These are phyloP conservation scores for Alloteropsis semialata DNA, from an alignment of 176 grass and related monocot genomes.

Conservation along the genomic window DNA sequence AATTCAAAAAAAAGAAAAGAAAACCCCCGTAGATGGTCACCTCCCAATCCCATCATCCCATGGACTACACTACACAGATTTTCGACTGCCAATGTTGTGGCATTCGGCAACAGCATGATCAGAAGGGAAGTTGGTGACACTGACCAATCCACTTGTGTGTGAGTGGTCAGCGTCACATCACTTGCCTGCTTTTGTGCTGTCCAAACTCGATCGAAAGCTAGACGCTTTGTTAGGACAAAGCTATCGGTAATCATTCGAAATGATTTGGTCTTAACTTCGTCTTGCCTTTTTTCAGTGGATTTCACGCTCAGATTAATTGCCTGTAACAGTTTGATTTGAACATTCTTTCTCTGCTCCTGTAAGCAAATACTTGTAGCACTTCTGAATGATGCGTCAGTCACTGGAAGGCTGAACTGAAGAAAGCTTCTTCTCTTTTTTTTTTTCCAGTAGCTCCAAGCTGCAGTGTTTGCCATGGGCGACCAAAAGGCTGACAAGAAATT, in stretches of 20 bases:
- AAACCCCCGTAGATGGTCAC: not conserved
- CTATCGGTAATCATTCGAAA: not conserved
- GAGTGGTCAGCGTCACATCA: slow-evolving; percentile 10
- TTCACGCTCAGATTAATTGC: not conserved
- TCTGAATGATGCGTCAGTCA: not conserved
- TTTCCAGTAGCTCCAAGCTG: slow-evolving; percentile 4
- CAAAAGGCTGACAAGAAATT: not conserved
- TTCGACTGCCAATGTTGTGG: slow-evolving; percentile 9
- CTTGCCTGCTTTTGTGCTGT: slow-evolving; percentile 3
- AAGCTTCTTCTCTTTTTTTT: not conserved
- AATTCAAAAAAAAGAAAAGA: too few relatives aligned
- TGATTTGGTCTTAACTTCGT: not conserved
- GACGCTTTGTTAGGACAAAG: not conserved
- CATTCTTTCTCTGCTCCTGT: not conserved
- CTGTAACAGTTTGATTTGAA: not conserved
- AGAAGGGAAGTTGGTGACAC: not conserved
- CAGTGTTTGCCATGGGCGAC: not conserved
- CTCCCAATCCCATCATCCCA: too few relatives aligned
- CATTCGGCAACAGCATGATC: slow-evolving; percentile 22
- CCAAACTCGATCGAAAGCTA: not conserved
- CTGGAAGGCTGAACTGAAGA: not conserved
- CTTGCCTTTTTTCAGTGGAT: slow-evolving; percentile 7
- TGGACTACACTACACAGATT: not conserved
- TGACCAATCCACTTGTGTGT: slow-evolving; percentile 11
- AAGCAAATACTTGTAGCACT: not conserved